Evolutionary conservation across 768 basidiomycete genomes (phyloP), one percentile per base, ranked within the genome.

Genomic region (Tulasnella sp.): DNA sequence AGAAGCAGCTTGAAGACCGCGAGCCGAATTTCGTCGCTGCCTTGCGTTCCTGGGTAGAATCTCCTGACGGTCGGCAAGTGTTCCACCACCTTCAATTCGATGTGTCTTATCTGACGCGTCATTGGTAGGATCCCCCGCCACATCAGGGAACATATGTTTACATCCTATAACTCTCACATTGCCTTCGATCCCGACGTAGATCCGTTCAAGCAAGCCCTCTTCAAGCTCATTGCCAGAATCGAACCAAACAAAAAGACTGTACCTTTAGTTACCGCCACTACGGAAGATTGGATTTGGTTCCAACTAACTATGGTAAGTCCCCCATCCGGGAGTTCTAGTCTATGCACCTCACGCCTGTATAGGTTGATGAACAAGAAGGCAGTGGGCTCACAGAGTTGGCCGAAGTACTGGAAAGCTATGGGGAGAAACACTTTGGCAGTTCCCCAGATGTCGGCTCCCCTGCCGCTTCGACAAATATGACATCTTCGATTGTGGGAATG

Each of bases 231-330:
- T 75, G 94, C 91, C 41, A 86, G 86, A 64, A 77, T 94, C 51
- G 96, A 99, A 63, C 81, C 90, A 1, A 70, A 78, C 4, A 75
- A 86, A 56, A 77, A 91, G 46, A 84, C 80, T 63, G 82, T 93
- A 2, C 77, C 81, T 4, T 79, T 82, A 37, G 90, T 97, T 4
- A 97, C 92, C 0, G 78, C 78, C 8, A 93, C 92, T 1, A 92
- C 89, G 2, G 96, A 97, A 67, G 96, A 99, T 69, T 99, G 94
- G 94, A 73, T 97, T 34, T 99, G 94, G 94, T 83, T 93, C 74
- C 93, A 99, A 71, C 76, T 98, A 12, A 77, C 83, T 1, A 85
- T 97, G 80, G 86, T 82, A 46, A 29, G 72, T 61, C 6, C 72
- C 5, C 29, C 1, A 6, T 37, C 8, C 17, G 12, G 43, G 14